These are phyloP conservation scores for Cordyceps javanica DNA, from an alignment of 2,329 filamentous ascomycete species.

Conservation along the genomic window DNA sequence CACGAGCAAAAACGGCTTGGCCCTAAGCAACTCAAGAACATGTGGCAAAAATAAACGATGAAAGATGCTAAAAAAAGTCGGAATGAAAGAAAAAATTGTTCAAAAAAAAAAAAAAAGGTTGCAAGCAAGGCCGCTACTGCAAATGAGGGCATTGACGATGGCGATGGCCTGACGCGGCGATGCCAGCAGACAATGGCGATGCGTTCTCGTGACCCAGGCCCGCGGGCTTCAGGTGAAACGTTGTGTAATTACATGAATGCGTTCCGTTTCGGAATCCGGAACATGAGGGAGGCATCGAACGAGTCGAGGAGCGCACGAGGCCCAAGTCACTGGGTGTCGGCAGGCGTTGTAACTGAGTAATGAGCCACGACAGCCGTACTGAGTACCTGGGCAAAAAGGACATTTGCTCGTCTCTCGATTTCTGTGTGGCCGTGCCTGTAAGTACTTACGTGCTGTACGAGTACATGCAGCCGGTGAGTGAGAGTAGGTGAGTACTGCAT, in stretches of 20 bases:
- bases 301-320: neutral
- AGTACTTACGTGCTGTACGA: neutral
- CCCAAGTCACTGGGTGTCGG: too few relatives aligned
- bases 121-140: neutral
- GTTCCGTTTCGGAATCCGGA: slow-evolving; percentile 3
- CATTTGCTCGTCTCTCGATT: too few relatives aligned
- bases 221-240: neutral
- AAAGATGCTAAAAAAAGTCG: too few relatives aligned
- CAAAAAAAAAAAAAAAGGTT: neutral
- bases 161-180: neutral
- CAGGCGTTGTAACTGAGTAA: too few relatives aligned
- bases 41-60: too few relatives aligned
- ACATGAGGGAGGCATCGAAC: neutral
- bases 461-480: neutral
- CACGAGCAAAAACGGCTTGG: too few relatives aligned
- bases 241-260: neutral
- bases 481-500: neutral
- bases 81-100: neutral
- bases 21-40: too few relatives aligned
- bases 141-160: neutral
- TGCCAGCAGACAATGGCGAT: neutral
- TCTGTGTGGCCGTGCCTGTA: neutral
- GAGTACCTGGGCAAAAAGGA: neutral
- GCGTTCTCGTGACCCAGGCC: slow-evolving; percentile 6
- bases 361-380: neutral